Evolutionary conservation across 2,329 filamentous ascomycete species (phyloP).

Genomic region (Cladophialophora immunda): DNA sequence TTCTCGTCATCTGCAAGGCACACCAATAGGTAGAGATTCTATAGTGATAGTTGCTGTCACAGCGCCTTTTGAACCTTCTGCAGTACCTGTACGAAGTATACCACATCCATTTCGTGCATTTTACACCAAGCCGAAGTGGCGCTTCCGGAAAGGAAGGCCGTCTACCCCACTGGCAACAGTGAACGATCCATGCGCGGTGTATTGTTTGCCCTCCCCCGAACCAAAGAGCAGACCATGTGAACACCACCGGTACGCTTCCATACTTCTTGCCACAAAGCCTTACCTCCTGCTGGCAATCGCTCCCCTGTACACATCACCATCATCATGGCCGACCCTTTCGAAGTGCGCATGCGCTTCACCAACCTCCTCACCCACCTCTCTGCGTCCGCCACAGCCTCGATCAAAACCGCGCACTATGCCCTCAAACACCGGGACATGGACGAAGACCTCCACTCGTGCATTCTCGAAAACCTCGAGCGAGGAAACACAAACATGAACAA

Average conservation of each 20-base stretch:
- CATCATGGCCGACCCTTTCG: constrained; percentile 86
- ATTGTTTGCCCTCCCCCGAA: background rate
- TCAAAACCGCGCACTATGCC: constrained; percentile 94
- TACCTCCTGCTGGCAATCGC: background rate
- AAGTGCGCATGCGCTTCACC: constrained; percentile 97
- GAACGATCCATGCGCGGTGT: background rate
- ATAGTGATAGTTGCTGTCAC: background rate
- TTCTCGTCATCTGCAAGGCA: constrained; percentile 33
- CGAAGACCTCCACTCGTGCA: constrained; percentile 96
- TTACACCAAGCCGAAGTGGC: background rate
- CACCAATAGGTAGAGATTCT: constrained; percentile 24
- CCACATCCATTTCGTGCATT: background rate
- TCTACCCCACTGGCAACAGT: background rate
- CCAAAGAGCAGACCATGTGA: background rate
- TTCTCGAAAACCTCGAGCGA: constrained; percentile 89
- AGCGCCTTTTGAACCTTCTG: background rate
- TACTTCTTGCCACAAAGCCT: background rate
- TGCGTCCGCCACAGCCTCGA: constrained; percentile 85
- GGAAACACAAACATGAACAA: constrained; percentile 92
- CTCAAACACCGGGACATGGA: constrained; percentile 93
- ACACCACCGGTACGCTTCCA: background rate
- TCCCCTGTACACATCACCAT: constrained; percentile 38
- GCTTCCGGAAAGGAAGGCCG: background rate
- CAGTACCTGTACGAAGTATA: background rate
- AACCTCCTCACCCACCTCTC: constrained; percentile 88